These are phyloP conservation scores for Cymbidium sinense DNA, from an alignment of 106 monocot species.

Conservation along the genomic window DNA sequence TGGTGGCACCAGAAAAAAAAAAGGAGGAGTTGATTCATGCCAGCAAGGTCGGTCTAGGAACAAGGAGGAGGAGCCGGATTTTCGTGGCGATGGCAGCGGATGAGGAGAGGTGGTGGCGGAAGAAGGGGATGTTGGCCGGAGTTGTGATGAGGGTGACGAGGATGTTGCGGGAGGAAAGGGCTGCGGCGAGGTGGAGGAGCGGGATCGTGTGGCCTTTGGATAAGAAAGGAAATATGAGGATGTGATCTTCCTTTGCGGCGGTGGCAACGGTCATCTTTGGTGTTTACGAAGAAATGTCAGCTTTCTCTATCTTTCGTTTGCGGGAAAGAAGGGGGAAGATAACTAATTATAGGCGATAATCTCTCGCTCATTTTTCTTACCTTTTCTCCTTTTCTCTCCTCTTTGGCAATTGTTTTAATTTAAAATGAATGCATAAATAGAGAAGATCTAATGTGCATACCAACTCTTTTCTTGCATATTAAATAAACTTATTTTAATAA, in stretches of 20 bases:
- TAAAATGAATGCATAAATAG: no score
- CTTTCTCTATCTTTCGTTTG: no score
- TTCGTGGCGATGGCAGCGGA: not conserved
- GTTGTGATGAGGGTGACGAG: constrained; percentile 39
- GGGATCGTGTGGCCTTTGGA: constrained; percentile 48
- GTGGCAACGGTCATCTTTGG: not conserved
- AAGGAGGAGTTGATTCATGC: constrained; percentile 23
- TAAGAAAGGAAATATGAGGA: constrained; percentile 36
- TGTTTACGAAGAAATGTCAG: no score
- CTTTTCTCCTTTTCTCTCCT: no score
- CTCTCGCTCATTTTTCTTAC: no score
- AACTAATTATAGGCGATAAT: no score
- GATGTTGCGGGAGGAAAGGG: constrained; percentile 15
- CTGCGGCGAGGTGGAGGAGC: constrained; percentile 39
- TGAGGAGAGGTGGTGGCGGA: constrained; percentile 16
- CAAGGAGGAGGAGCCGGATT: constrained; percentile 10
- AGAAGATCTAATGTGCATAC: no score
- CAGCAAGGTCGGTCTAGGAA: not conserved
- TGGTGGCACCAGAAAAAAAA: constrained; percentile 13
- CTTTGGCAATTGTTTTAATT: no score
- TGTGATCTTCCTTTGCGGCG: constrained; percentile 2
- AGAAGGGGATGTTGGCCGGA: constrained; percentile 30
- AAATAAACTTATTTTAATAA: no score
- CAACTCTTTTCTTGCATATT: no score
- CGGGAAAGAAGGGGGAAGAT: no score